phyloP scores from a whole-genome alignment of 768 basidiomycete species.

The Termitomyces heimii region DNA sequence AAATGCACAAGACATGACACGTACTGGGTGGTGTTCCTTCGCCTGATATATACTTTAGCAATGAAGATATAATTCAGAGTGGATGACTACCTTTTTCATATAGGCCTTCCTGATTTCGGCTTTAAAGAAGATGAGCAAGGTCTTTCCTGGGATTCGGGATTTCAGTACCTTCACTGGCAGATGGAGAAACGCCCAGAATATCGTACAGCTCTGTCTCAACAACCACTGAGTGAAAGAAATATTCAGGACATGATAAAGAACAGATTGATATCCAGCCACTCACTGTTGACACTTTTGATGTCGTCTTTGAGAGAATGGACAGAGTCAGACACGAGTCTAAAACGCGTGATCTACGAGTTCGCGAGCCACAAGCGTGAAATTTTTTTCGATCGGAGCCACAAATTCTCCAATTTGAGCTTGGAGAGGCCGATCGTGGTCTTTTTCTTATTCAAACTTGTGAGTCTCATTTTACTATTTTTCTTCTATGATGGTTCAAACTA shows the following conservation, averaged over 20 bases:
- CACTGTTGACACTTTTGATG: neutral
- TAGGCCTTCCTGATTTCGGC: slow-evolving; percentile 94
- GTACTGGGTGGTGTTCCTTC: slow-evolving; percentile 81
- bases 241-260: neutral
- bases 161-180: slow-evolving; percentile 62
- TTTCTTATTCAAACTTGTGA: neutral
- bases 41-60: slow-evolving; percentile 43
- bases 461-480: neutral
- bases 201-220: slow-evolving; percentile 84
- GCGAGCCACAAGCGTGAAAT: slow-evolving; percentile 15
- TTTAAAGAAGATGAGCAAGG: slow-evolving; percentile 22
- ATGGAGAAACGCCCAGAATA: slow-evolving; percentile 64
- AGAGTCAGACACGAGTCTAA: neutral
- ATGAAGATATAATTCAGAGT: slow-evolving; percentile 11
- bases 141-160: neutral
- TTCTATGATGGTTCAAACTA: slow-evolving; percentile 48
- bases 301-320: neutral
- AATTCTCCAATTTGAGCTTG: neutral
- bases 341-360: slow-evolving; percentile 6
- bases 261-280: neutral
- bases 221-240: slow-evolving; percentile 40
- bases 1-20: slow-evolving; percentile 6
- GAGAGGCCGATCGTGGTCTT: neutral
- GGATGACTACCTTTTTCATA: slow-evolving; percentile 69
- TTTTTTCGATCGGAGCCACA: slow-evolving; percentile 30